Evolutionary conservation across 768 basidiomycete species (phyloP).

Genomic region (Russula brevipes): DNA sequence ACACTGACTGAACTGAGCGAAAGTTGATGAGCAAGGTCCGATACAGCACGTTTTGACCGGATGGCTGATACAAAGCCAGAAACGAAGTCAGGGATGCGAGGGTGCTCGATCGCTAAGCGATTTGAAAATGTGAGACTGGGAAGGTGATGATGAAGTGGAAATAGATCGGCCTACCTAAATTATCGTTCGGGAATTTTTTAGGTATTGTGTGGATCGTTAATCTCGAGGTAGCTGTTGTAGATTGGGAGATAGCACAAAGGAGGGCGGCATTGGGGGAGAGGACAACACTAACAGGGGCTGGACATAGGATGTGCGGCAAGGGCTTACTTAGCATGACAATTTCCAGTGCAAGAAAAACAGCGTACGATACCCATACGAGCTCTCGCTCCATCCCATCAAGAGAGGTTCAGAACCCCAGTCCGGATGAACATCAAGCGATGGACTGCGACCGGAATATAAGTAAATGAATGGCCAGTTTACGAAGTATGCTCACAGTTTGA

Average conservation of each 20-base stretch:
- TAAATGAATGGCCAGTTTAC: background rate
- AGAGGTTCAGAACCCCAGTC: slow-evolving; percentile 19
- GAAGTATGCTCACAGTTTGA: slow-evolving; percentile 13
- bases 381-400: slow-evolving; percentile 18
- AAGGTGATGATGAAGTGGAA: background rate
- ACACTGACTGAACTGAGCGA: slow-evolving; percentile 39
- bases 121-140: background rate
- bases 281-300: slow-evolving; percentile 55
- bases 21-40: slow-evolving; percentile 57
- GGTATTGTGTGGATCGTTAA: slow-evolving; percentile 21
- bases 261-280: slow-evolving; percentile 57
- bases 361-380: slow-evolving; percentile 13
- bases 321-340: background rate
- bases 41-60: slow-evolving; percentile 46
- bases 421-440: slow-evolving; percentile 14
- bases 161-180: slow-evolving; percentile 21
- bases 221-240: slow-evolving; percentile 11
- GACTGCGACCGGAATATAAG: background rate
- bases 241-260: slow-evolving; percentile 45
- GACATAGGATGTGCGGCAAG: background rate
- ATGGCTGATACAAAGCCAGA: slow-evolving; percentile 39
- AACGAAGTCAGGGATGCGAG: slow-evolving; percentile 21
- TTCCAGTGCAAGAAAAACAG: background rate
- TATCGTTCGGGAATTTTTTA: background rate
- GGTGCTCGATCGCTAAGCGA: slow-evolving; percentile 8